Evolutionary conservation across 306 rosid genomes (phyloP), one percentile per base, ranked within the genome.

Genomic region (Dryas alaskensis): DNA sequence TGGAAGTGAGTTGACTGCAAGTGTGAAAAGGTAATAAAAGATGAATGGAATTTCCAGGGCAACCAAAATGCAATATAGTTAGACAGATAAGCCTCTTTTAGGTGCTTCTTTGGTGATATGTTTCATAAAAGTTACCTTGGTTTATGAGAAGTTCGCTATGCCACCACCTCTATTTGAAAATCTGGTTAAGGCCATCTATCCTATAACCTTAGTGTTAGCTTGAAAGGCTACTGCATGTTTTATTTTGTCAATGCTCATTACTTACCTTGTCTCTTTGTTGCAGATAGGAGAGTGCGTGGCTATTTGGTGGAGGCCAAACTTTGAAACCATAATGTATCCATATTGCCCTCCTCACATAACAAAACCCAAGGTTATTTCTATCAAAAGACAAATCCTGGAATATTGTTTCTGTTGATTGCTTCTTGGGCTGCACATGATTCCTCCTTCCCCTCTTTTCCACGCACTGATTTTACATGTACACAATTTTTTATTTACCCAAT

Each of bases 221-320:
- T 50, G 65, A 49, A 10, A 10, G 7, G 42, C 22, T 9, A 14
- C 64, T 59, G 40, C 9, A 3, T 46, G 27, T 48, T 54, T 27
- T 46, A 7, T 71, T 44, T 72, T 67, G 22, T 58, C 76, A 40
- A 66, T 73, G 52, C 67, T 76, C 72, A 13, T 75, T 62, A 13
- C 52, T 62, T 65, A 64, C 13, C 57, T 42, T 54, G 58, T 57
- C 17, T 43, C 69, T 45, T 45, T 65, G 60, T 58, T 80, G 83
- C 95, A 95, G 99, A 92, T 92, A 52, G 98, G 99, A 68, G 99
- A 95, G 67, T 92, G 99, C 60, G 99, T 95, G 74, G 98, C 99
- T 31, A 92, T 79, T 85, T 95, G 99, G 99, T 95, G 99, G 99
- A 92, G 99, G 81, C 99, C 98, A 73, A 95, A 95, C 83, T 95